Base-by-base conservation (phyloP, 2,329 filamentous ascomycete genomes). In the Penicillium sp. region DNA sequence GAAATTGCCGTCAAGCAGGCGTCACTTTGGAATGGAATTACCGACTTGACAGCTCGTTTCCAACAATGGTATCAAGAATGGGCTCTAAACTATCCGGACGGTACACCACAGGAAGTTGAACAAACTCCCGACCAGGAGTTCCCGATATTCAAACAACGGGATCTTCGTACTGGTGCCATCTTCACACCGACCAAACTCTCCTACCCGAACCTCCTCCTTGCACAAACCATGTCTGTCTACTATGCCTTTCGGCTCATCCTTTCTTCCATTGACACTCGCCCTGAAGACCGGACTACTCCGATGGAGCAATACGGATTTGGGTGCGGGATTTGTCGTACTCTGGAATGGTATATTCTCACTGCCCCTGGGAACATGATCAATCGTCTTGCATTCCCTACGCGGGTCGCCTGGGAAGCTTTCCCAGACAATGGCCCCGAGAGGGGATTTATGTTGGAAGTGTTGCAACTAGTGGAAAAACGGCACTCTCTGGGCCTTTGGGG, bases 301-400 rank as follows among this genome's bases (percentile, higher is more conserved):
- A 39, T 60, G 14, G 65, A 74, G 42, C 69, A 72, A 48, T 74
- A 74, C 26, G 62, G 61, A 4, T 52, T 74, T 8, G 71, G 62
- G 2, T 74, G 71, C 36, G 67, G 66, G 3, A 74, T 74, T 48
- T 72, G 68, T 45, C 71, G 71, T 19, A 66, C 67, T 26, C 53
- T 73, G 13, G 69, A 73, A 48, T 74, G 63, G 56, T 74, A 74
- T 50, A 68, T 74, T 9, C 55, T 68, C 3, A 71, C 61, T 0
- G 65, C 71, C 0, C 70, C 71, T 0, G 71, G 71, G 1, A 74
- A 73, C 48, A 73, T 74, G 71, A 74, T 74, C 44, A 74, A 74
- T 46, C 71, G 71, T 2, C 66, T 74, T 10, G 71, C 71, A 1
- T 73, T 74, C 29, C 61, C 71, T 2, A 69, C 70, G 5, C 67